Evolutionary conservation across 2,329 filamentous ascomycete species (phyloP), one percentile per base, ranked within the genome.

Genomic region (Aspergillus pseudoviridinutans): DNA sequence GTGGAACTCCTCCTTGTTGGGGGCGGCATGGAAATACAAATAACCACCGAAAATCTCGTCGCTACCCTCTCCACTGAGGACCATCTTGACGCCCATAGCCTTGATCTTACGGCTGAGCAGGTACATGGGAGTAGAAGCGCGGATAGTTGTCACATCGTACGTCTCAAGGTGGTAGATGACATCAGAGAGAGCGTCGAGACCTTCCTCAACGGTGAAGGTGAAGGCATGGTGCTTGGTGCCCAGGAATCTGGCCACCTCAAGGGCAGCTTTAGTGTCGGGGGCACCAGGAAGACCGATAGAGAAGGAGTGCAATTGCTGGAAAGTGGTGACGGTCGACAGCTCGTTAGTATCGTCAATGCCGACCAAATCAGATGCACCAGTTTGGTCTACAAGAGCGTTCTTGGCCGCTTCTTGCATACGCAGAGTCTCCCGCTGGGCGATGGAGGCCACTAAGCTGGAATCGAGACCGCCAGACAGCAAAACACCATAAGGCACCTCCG

Each of bases 31-130:
- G 86, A 99, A 99, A 83, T 99, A 99, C 22, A 99, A 86, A 78
- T 99, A 99, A 54, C 94, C 94, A 62, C 94, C 94, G 67, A 97
- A 97, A 74, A 97, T 97, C 80, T 99, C 94, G 76, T 99, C 94
- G 70, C 90, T 94, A 51, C 94, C 94, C 79, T 99, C 94, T 61
- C 94, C 94, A 70, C 90, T 95, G 61, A 99, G 84, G 57, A 99
- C 94, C 94, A 99, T 99, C 86, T 99, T 99, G 72, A 99, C 90
- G 63, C 94, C 94, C 87, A 97, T 93, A 38, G 92, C 94, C 84
- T 99, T 99, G 83, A 99, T 99, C 83, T 99, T 99, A 74, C 95
- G 88, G 61, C 91, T 94, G 50, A 99, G 84, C 62, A 99, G 82
- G 80, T 97, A 99, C 94, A 99, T 99, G 64, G 94, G 94, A 10